Evolutionary conservation across 2,329 filamentous ascomycete genomes (phyloP).

Genomic region (Diaporthe vaccinii): DNA sequence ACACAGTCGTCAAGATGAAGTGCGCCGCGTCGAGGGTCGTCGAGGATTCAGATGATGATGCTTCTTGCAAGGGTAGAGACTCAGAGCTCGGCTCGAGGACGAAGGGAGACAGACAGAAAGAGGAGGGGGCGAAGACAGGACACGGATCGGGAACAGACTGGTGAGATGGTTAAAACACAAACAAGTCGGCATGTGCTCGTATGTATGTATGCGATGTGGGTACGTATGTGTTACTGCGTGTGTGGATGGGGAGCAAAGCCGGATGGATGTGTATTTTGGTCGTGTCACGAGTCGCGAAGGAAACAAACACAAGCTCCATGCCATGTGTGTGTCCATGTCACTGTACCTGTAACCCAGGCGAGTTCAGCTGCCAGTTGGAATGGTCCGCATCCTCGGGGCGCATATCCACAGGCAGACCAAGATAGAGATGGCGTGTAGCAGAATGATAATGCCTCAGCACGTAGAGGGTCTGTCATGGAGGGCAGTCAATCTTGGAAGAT

Average conservation of each 20-base stretch:
- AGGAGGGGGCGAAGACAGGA: neutral
- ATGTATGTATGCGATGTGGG: conserved; percentile 3
- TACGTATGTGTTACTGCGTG: neutral
- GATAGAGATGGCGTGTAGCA: conserved; percentile 24
- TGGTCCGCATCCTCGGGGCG: conserved; percentile 28
- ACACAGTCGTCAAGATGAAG: conserved; percentile 24
- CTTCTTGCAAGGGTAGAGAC: neutral
- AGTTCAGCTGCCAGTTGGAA: conserved; percentile 24
- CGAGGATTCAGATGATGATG: neutral
- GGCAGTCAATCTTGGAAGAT: conserved; percentile 23
- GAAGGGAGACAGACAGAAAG: neutral
- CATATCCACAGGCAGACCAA: conserved; percentile 30
- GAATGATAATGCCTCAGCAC: conserved; percentile 10
- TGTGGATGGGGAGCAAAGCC: neutral
- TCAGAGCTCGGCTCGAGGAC: conserved; percentile 23
- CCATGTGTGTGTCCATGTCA: neutral
- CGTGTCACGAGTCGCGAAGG: conserved; percentile 24
- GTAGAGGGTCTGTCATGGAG: neutral
- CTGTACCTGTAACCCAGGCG: conserved; percentile 28
- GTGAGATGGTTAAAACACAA: neutral
- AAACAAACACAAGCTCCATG: neutral
- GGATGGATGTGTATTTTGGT: conserved; percentile 8
- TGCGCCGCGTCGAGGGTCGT: neutral
- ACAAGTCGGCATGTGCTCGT: conserved; percentile 20
- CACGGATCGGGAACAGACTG: neutral